Conservation (phyloP, 495 filamentous ascomycete species). For the Hypoxylon cercidicola region DNA sequence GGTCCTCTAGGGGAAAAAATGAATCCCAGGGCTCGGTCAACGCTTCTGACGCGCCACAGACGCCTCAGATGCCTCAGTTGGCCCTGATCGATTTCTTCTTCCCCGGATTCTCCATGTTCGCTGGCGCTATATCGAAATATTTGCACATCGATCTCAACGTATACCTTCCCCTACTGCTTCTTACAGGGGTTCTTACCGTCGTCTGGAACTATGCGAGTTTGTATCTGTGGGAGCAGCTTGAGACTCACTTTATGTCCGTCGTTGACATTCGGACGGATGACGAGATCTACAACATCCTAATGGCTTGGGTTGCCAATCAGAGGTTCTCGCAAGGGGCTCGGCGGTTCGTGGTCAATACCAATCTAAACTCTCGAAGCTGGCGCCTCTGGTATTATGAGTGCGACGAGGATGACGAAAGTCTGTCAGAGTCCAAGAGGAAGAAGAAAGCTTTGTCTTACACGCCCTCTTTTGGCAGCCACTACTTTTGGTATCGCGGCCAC, state of each 20-base stretch:
- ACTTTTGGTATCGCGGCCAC: constrained; percentile 70
- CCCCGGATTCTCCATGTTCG: constrained; percentile 75
- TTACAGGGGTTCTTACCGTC: constrained; percentile 60
- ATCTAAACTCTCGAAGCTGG: constrained; percentile 60
- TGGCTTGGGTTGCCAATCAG: constrained; percentile 75
- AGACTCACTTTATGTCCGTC: constrained; percentile 63
- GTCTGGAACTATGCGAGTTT: constrained; percentile 60
- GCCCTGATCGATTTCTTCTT: constrained; percentile 77
- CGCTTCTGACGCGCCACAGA: constrained; percentile 7
- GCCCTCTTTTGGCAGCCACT: constrained; percentile 70
- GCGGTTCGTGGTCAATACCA: constrained; percentile 71
- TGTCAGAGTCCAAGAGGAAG: constrained; percentile 57
- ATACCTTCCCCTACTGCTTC: constrained; percentile 72
- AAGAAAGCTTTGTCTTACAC: constrained; percentile 72
- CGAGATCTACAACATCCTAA: constrained; percentile 74
- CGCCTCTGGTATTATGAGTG: constrained; percentile 56
- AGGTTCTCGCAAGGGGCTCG: constrained; percentile 65
- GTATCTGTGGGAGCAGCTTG: constrained; percentile 56
- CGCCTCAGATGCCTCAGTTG: constrained; percentile 34
- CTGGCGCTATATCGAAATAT: constrained; percentile 66
- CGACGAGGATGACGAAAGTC: constrained; percentile 60
- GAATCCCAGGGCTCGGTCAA: constrained; percentile 11
- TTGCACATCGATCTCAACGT: constrained; percentile 75
- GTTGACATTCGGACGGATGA: constrained; percentile 74
- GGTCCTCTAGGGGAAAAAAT: constrained; percentile 9